Conservation (phyloP, 495 filamentous ascomycete species). For the Penicillium mononematosum region DNA sequence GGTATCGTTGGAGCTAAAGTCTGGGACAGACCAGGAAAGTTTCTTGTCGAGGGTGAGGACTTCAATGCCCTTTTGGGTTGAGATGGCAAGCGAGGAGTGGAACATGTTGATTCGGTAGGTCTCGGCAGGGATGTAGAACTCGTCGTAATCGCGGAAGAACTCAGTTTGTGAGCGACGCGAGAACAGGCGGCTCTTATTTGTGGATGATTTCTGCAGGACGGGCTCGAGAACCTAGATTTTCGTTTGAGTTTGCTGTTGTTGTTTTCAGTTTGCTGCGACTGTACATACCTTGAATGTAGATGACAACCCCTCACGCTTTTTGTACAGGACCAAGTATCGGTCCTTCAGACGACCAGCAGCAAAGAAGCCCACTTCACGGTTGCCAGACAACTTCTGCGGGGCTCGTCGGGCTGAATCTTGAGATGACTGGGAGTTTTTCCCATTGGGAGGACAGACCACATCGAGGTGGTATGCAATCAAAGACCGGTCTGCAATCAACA, state of each 20-base stretch:
- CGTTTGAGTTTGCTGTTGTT: not conserved
- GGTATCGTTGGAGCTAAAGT: slow-evolving; percentile 56
- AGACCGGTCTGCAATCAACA: slow-evolving; percentile 86
- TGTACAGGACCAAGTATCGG: slow-evolving; percentile 89
- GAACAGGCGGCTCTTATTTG: slow-evolving; percentile 63
- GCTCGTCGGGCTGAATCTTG: slow-evolving; percentile 67
- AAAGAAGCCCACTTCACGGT: slow-evolving; percentile 92
- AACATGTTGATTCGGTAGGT: slow-evolving; percentile 95
- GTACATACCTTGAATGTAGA: slow-evolving; percentile 78
- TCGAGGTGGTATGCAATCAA: slow-evolving; percentile 95
- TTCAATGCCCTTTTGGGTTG: slow-evolving; percentile 90
- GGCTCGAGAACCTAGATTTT: slow-evolving; percentile 76
- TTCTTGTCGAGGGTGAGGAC: slow-evolving; percentile 97
- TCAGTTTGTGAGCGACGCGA: slow-evolving; percentile 73
- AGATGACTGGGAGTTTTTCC: slow-evolving; percentile 51
- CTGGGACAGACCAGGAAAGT: slow-evolving; percentile 82
- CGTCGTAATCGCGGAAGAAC: slow-evolving; percentile 96
- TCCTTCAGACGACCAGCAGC: slow-evolving; percentile 96
- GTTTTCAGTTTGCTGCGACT: not conserved
- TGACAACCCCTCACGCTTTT: slow-evolving; percentile 86
- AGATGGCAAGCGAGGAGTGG: slow-evolving; percentile 85
- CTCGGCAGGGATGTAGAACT: slow-evolving; percentile 98
- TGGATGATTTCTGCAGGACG: slow-evolving; percentile 73
- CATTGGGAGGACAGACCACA: slow-evolving; percentile 73
- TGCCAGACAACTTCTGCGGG: slow-evolving; percentile 85